These are phyloP conservation scores for Beauveria rudraprayagi DNA, from an alignment of 2,329 filamentous ascomycete species.

Conservation along the genomic window DNA sequence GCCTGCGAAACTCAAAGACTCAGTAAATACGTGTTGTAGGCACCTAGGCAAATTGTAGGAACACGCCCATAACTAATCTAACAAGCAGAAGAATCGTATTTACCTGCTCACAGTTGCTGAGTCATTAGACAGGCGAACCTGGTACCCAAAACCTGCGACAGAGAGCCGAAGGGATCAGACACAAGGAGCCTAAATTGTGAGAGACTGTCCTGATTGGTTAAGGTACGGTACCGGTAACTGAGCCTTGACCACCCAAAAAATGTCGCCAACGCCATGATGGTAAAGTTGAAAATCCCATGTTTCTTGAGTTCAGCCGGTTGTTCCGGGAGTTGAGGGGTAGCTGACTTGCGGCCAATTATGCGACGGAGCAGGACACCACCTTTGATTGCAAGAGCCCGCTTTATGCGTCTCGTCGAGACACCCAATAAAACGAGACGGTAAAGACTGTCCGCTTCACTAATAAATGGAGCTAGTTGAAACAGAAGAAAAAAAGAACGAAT, in stretches of 20 bases:
- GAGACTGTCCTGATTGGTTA: not conserved
- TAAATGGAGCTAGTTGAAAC: not conserved
- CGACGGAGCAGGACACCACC: not conserved
- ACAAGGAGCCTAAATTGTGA: not conserved
- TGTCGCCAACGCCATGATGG: not conserved
- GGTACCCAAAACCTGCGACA: no score
- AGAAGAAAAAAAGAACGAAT: no score
- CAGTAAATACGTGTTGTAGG: no score
- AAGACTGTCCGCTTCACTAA: not conserved
- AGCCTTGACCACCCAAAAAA: not conserved
- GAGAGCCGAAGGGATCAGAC: no score
- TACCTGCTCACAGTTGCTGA: no score
- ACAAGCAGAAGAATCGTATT: no score
- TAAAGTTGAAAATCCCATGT: slow-evolving; percentile 8
- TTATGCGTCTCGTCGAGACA: not conserved
- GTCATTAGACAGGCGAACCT: no score
- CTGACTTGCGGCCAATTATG: not conserved
- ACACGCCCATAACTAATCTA: no score
- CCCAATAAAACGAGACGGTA: not conserved
- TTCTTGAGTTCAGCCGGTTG: not conserved
- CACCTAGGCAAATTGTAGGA: no score
- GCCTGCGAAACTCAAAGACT: no score
- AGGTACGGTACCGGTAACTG: not conserved
- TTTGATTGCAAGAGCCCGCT: not conserved
- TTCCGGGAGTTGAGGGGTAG: not conserved